Evolutionary conservation across 2,329 filamentous ascomycete species (phyloP), one percentile per base, ranked within the genome.

Genomic region (Elsinoe ampelina): DNA sequence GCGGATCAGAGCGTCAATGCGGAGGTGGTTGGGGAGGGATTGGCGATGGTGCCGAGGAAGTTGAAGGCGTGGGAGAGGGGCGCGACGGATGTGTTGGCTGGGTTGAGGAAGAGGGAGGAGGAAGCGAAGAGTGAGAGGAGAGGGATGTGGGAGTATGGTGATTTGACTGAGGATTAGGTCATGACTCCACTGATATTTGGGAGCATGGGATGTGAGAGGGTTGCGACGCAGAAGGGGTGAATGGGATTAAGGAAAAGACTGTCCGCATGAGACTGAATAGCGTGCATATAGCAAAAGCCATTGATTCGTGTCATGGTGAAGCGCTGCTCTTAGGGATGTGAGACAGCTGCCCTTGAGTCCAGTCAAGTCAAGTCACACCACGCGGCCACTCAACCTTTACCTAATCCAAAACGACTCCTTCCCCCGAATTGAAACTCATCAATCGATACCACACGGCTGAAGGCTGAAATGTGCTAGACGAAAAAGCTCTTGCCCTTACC

Each of bases 111-210:
- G 70, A 81, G 86, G 54, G 86, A 95, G 76, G 77, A 80, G 35
- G 78, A 85, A 70, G 92, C 92, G 3, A 95, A 95, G 80, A 77
- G 81, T 57, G 83, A 84, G 58, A 82, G 90, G 61, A 78, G 83
- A 63, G 93, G 93, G 42, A 93, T 95, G 81, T 98, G 92, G 91
- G 93, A 98, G 80, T 98, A 97, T 72, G 93, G 93, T 64, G 93
- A 97, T 71, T 79, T 95, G 67, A 95, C 89, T 12, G 91, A 95
- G 75, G 89, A 95, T 58, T 70, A 66, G 38, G 42, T 30, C 13
- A n/a, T n/a, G n/a, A n/a, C n/a, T n/a, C n/a, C n/a, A n/a, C n/a
- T n/a, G n/a, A n/a, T n/a, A n/a, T n/a, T n/a, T n/a, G n/a, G n/a
- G n/a, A n/a, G n/a, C n/a, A n/a, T n/a, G n/a, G n/a, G n/a, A n/a